Evolutionary conservation across 208 protist genomes (phyloP).

Genomic region (Sergeia podlipaevii): DNA sequence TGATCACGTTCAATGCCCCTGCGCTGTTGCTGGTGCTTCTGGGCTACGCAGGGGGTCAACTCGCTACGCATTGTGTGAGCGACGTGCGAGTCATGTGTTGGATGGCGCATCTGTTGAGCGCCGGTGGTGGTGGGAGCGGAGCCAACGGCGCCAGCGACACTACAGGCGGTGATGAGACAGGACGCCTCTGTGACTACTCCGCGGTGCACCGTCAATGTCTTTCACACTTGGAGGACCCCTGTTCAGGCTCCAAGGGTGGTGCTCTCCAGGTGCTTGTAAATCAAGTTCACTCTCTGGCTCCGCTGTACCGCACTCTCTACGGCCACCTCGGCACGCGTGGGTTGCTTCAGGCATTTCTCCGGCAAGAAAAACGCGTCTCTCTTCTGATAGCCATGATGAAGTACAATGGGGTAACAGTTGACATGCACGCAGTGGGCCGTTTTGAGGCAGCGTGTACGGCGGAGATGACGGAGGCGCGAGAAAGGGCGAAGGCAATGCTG

Average conservation of each 20-base stretch:
- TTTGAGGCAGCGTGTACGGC: slow-evolving; percentile 44
- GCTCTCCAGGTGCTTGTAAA: slow-evolving; percentile 38
- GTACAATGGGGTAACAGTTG: slow-evolving; percentile 58
- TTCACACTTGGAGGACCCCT: not conserved
- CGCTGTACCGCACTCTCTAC: slow-evolving; percentile 78
- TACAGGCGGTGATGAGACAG: not conserved
- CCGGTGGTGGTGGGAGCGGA: not conserved
- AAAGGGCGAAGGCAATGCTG: slow-evolving; percentile 31
- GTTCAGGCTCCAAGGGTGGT: not conserved
- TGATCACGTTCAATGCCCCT: slow-evolving; percentile 87
- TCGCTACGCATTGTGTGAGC: slow-evolving; percentile 66
- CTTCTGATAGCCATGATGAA: slow-evolving; percentile 76
- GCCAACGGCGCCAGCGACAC: not conserved
- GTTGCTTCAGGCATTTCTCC: slow-evolving; percentile 80
- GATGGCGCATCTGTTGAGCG: slow-evolving; percentile 37
- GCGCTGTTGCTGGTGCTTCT: slow-evolving; percentile 60
- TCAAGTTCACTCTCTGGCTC: slow-evolving; percentile 69
- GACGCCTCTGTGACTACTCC: too few species aligned
- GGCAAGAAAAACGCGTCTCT: slow-evolving; percentile 81
- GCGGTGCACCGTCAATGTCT: too few species aligned
- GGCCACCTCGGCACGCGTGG: slow-evolving; percentile 67
- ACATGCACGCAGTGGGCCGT: slow-evolving; percentile 52
- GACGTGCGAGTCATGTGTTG: slow-evolving; percentile 86
- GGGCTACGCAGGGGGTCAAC: slow-evolving; percentile 32
- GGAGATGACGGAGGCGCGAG: slow-evolving; percentile 41